Percentiles rank a stretch among this genome's conserved stretches.
Evolutionary conservation across 805 yeast genomes (phyloP).

Genomic region (Danielozyma ontarioensis): DNA sequence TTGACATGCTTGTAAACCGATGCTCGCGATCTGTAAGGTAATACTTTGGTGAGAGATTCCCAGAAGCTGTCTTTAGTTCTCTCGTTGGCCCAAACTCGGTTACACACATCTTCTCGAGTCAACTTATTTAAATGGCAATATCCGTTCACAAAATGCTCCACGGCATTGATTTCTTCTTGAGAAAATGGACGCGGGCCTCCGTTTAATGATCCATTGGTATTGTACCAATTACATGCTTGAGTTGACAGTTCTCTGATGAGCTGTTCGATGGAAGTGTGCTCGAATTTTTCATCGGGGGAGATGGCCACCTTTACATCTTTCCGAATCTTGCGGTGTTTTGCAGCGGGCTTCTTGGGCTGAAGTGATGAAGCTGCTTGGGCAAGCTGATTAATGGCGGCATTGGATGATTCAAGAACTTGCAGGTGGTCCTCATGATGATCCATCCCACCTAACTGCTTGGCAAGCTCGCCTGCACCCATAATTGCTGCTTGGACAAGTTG

Average conservation of each 20-base stretch:
- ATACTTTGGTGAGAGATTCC: constrained; percentile 73
- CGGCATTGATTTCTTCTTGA: constrained; percentile 60
- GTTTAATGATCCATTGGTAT: constrained; percentile 6
- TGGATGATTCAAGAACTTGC: too few relatives aligned
- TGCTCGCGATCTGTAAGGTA: constrained; percentile 84
- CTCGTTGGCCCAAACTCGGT: constrained; percentile 82
- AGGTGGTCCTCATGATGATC: background rate
- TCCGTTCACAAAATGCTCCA: constrained; percentile 66
- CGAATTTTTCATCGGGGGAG: background rate
- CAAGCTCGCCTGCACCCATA: constrained; percentile 61
- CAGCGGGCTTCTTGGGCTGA: constrained; percentile 3
- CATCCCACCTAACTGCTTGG: constrained; percentile 33
- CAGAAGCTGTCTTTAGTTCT: constrained; percentile 86
- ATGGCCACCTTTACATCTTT: constrained; percentile 4
- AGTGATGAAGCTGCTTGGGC: constrained; percentile 26
- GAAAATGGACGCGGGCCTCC: constrained; percentile 46
- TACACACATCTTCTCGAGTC: constrained; percentile 66
- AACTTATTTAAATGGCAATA: constrained; percentile 62
- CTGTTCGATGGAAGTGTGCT: constrained; percentile 14
- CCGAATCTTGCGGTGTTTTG: constrained; percentile 2
- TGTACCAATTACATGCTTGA: constrained; percentile 33
- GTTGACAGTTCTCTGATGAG: constrained; percentile 32
- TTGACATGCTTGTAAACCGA: constrained; percentile 90
- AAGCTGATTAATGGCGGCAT: constrained; percentile 23
- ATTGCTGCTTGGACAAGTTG: constrained; percentile 68